Evolutionary conservation across 345 rosid species (phyloP).

Genomic region (Triadica sebifera): DNA sequence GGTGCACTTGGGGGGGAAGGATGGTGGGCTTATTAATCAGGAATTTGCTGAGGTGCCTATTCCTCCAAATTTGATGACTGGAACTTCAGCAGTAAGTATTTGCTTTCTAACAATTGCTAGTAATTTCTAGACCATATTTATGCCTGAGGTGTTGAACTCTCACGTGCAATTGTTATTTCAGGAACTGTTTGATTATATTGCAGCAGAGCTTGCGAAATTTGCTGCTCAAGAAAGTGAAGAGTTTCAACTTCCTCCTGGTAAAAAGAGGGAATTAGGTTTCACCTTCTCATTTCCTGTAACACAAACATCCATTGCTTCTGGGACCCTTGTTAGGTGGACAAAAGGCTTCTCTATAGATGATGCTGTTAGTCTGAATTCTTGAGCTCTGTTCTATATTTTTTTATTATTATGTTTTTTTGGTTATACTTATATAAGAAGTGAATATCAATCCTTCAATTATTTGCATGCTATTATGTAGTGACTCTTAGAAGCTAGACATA

Average conservation of each 20-base stretch:
- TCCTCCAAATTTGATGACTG: constrained; percentile 83
- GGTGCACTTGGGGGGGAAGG: constrained; percentile 74
- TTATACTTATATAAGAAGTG: background rate
- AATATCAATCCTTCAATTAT: background rate
- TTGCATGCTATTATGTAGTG: background rate
- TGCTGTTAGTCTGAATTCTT: constrained; percentile 41
- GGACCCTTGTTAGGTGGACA: constrained; percentile 89
- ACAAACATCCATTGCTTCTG: constrained; percentile 77
- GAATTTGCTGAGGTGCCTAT: constrained; percentile 77
- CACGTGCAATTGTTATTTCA: constrained; percentile 35
- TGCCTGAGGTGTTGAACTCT: background rate
- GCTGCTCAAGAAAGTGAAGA: constrained; percentile 64
- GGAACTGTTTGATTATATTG: constrained; percentile 75
- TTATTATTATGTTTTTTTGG: background rate
- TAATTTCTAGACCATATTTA: background rate
- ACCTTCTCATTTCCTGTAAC: constrained; percentile 95
- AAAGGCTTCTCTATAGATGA: constrained; percentile 90
- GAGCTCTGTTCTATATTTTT: background rate
- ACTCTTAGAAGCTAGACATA: constrained; percentile 1
- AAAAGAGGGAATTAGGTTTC: constrained; percentile 83
- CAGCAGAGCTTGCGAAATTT: constrained; percentile 69
- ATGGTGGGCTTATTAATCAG: constrained; percentile 55
- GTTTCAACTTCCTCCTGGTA: constrained; percentile 52
- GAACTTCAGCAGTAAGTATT: constrained; percentile 59
- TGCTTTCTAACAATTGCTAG: background rate